Conservation (phyloP, 2,329 filamentous ascomycete species). For the Clonostachys chloroleuca region DNA sequence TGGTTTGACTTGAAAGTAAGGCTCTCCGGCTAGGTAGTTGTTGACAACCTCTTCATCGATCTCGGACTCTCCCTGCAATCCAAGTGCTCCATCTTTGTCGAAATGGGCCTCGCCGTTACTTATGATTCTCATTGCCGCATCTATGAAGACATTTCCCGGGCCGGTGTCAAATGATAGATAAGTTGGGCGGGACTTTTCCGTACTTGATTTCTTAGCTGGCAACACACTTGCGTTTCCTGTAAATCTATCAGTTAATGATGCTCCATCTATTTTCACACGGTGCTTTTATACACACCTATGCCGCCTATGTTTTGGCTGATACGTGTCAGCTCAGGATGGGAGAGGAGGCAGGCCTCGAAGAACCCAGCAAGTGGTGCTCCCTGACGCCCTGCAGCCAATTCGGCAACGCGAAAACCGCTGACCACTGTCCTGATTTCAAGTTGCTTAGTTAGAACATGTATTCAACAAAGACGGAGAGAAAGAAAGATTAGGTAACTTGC, state of each 20-base stretch:
- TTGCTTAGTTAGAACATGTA: constrained; percentile 22
- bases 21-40: constrained; percentile 8
- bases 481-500: constrained; percentile 30
- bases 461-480: constrained; percentile 48
- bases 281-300: constrained; percentile 38
- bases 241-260: too few species aligned
- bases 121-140: constrained; percentile 13
- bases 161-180: constrained; percentile 33
- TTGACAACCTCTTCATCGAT: constrained; percentile 30
- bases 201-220: not conserved
- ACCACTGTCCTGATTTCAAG: constrained; percentile 46
- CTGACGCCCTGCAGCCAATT: constrained; percentile 41
- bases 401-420: constrained; percentile 45
- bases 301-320: constrained; percentile 49
- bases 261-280: not conserved
- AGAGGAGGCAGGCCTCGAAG: constrained; percentile 43
- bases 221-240: not conserved
- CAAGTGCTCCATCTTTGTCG: constrained; percentile 40
- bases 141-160: constrained; percentile 32
- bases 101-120: constrained; percentile 38
- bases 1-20: constrained; percentile 33
- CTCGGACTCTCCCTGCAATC: constrained; percentile 22
- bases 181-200: not conserved
- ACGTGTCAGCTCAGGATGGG: constrained; percentile 43
- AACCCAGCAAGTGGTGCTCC: constrained; percentile 46